Percentiles rank a stretch among this genome's conserved stretches.
Evolutionary conservation across 2,329 filamentous ascomycete species (phyloP).

Genomic region (Xylariaceae sp.): DNA sequence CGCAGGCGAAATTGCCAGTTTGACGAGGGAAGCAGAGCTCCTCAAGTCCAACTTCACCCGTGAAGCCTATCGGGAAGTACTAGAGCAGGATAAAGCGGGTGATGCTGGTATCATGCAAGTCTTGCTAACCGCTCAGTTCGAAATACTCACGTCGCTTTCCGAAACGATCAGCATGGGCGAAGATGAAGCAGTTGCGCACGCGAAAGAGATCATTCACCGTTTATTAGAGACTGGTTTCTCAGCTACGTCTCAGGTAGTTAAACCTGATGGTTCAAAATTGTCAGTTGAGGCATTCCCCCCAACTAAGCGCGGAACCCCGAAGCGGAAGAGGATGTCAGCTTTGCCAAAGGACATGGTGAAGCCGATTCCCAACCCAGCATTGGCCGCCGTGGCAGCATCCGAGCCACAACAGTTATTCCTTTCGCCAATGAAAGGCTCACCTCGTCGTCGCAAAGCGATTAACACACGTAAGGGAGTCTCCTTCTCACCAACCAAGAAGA

Average conservation of each 20-base stretch:
- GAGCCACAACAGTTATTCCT: conserved; percentile 46
- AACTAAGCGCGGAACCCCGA: conserved; percentile 76
- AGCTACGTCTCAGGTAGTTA: conserved; percentile 83
- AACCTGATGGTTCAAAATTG: conserved; percentile 76
- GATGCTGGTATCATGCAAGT: conserved; percentile 82
- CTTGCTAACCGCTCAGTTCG: conserved; percentile 88
- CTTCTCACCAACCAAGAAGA: conserved; percentile 84
- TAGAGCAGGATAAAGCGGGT: conserved; percentile 83
- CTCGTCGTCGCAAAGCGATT: conserved; percentile 75
- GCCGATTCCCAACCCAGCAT: conserved; percentile 53
- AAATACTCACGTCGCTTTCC: conserved; percentile 83
- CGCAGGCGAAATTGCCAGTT: conserved; percentile 70
- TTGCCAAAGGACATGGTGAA: conserved; percentile 48
- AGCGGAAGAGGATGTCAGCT: conserved; percentile 66
- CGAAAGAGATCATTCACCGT: conserved; percentile 76
- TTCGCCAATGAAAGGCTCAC: conserved; percentile 78
- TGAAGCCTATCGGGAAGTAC: conserved; percentile 76
- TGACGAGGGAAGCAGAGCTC: conserved; percentile 84
- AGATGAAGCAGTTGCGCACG: conserved; percentile 80
- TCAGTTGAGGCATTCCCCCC: conserved; percentile 74
- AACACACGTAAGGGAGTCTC: conserved; percentile 73
- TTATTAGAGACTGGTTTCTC: conserved; percentile 79
- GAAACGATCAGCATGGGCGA: conserved; percentile 84
- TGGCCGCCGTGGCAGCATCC: conserved; percentile 42
- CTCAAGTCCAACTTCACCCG: conserved; percentile 83